These are phyloP conservation scores for Apiospora kogelbergensis DNA, from an alignment of 2,329 filamentous ascomycete genomes.

Conservation along the genomic window DNA sequence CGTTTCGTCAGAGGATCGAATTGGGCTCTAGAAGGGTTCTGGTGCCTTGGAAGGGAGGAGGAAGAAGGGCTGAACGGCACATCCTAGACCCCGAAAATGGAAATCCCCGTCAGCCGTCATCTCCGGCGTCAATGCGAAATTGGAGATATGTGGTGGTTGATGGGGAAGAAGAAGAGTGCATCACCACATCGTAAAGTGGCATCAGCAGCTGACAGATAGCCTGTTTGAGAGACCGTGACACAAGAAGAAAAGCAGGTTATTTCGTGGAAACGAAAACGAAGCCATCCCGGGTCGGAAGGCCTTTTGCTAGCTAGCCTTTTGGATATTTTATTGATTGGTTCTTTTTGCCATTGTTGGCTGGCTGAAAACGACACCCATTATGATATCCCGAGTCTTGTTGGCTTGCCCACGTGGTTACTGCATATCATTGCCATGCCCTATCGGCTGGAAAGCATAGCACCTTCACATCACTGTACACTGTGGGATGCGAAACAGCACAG, in stretches of 20 bases:
- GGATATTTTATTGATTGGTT: background rate
- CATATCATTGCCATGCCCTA: background rate
- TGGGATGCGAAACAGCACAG: background rate
- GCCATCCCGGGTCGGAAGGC: background rate
- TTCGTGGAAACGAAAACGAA: background rate
- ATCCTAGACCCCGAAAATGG: background rate
- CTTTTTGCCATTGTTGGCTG: background rate
- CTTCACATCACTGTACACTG: background rate
- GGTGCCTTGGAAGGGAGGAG: background rate
- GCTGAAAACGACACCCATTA: background rate
- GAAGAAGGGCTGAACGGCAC: background rate
- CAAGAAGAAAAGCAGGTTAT: background rate
- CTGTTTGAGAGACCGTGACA: background rate
- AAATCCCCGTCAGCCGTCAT: slow-evolving; percentile 21
- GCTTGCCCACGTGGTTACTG: background rate
- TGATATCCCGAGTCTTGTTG: background rate
- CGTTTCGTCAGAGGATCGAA: background rate
- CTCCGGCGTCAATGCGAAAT: slow-evolving; percentile 26
- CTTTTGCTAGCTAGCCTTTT: background rate
- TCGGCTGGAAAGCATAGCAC: background rate
- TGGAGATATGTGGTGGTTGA: slow-evolving; percentile 14
- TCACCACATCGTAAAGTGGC: background rate
- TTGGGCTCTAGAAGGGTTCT: background rate
- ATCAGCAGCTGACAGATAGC: background rate
- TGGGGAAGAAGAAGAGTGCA: background rate